These are phyloP conservation scores for Guillardia theta DNA, from an alignment of 78 protist species.

Conservation along the genomic window DNA sequence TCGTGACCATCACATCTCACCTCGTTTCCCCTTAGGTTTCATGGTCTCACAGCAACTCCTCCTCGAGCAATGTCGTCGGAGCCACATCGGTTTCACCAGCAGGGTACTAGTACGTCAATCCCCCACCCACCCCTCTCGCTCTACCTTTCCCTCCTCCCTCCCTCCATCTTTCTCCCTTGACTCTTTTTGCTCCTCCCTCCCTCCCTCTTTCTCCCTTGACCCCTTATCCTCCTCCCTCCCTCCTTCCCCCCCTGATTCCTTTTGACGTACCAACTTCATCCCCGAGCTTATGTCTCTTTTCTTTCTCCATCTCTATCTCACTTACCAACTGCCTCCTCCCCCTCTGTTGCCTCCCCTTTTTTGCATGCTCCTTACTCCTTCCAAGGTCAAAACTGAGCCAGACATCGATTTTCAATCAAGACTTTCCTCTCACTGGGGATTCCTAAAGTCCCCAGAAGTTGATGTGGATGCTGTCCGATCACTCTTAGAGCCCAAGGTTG, in stretches of 20 bases:
- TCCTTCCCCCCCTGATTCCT: background rate
- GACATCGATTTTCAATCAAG: too few species aligned
- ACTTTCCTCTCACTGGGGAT: too few species aligned
- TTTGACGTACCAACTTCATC: too few species aligned
- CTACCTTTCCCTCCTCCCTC: background rate
- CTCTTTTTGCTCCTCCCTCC: background rate
- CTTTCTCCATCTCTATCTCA: too few species aligned
- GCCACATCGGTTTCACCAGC: too few species aligned
- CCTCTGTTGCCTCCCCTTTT: background rate
- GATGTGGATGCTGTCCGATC: too few species aligned
- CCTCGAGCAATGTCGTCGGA: conserved; percentile 24
- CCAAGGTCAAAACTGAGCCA: too few species aligned
- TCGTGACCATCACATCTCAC: background rate
- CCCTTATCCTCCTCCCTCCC: background rate
- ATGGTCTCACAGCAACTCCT: conserved; percentile 22
- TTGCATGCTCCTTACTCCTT: background rate
- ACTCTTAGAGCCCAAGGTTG: too few species aligned
- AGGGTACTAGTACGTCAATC: background rate
- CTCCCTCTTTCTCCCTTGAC: background rate
- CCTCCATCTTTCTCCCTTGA: background rate
- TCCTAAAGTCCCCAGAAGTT: too few species aligned
- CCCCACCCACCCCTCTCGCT: background rate
- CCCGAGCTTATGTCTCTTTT: too few species aligned
- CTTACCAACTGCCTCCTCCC: too few species aligned
- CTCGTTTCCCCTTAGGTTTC: background rate